Conservation (phyloP, 352 stramenopile genomes). For the Globisporangium polare region DNA sequence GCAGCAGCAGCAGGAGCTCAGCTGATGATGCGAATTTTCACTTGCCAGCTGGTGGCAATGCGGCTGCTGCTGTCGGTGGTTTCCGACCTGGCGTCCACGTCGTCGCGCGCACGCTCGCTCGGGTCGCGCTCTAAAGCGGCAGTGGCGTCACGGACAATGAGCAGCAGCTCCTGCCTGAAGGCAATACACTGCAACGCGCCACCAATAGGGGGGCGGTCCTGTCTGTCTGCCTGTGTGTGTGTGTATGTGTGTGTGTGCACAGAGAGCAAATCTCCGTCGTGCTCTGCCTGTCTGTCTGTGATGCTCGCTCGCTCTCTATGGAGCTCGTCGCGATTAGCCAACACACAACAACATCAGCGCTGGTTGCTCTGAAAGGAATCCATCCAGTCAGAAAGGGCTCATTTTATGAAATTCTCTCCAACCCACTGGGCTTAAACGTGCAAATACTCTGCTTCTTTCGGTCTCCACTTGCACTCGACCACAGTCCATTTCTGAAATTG, state of each 20-base stretch:
- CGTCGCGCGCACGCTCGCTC: slow-evolving; percentile 19
- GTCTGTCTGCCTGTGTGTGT: neutral
- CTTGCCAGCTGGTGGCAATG: neutral
- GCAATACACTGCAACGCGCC: neutral
- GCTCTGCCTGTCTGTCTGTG: neutral
- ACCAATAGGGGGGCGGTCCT: neutral
- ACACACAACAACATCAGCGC: neutral
- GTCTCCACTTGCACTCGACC: neutral
- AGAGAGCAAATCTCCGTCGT: neutral
- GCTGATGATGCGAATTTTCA: neutral
- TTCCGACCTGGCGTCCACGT: slow-evolving; percentile 6
- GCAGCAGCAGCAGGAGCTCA: slow-evolving; percentile 15
- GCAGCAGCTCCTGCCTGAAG: neutral
- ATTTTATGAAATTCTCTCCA: neutral
- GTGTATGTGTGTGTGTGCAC: neutral
- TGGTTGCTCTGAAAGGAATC: slow-evolving; percentile 1
- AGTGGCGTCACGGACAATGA: neutral
- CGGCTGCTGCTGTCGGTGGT: neutral
- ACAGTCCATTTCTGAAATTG: neutral
- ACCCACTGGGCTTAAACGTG: neutral
- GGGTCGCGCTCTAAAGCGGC: slow-evolving; percentile 31
- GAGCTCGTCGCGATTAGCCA: slow-evolving; percentile 6
- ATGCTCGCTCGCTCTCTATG: neutral
- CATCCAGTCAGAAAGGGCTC: neutral
- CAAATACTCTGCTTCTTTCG: neutral